Conservation (phyloP, 2,329 filamentous ascomycete species). For the Chaetomium strumarium region DNA sequence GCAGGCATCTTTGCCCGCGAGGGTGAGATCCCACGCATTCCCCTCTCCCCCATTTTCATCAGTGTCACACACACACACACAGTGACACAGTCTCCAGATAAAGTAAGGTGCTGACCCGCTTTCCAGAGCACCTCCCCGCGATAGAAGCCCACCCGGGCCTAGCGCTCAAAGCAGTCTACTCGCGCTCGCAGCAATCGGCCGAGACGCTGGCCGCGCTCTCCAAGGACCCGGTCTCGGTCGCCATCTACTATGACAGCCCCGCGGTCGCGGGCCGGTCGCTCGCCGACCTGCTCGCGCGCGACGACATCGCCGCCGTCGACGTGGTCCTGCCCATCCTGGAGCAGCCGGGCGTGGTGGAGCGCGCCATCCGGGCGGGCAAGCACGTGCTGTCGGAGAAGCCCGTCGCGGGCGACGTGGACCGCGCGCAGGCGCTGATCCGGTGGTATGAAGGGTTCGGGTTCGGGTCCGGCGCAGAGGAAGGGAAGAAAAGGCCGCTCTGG, state of each 20-base stretch:
- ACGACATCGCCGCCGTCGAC: constrained; percentile 51
- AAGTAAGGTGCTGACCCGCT: no score
- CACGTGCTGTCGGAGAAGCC: constrained; percentile 68
- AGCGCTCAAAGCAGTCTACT: constrained; percentile 60
- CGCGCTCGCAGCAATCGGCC: constrained; percentile 55
- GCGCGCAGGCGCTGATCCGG: constrained; percentile 23
- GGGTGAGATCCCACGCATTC: constrained; percentile 16
- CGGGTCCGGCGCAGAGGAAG: no score
- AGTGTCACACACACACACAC: no score
- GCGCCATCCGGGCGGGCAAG: constrained; percentile 58
- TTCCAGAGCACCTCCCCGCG: constrained; percentile 43
- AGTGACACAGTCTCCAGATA: no score
- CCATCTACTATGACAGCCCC: constrained; percentile 54
- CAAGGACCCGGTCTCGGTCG: constrained; percentile 26
- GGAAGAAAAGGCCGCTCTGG: constrained; percentile 37
- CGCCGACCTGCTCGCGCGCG: constrained; percentile 46
- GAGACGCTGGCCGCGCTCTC: constrained; percentile 33
- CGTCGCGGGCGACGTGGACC: constrained; percentile 48
- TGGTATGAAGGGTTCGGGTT: constrained; percentile 29
- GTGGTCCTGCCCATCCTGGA: constrained; percentile 57
- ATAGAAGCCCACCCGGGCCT: constrained; percentile 47
- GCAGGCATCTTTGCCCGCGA: constrained; percentile 32
- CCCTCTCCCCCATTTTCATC: no score
- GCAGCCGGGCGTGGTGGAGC: constrained; percentile 54
- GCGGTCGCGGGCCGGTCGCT: constrained; percentile 38